Evolutionary conservation across 2,329 filamentous ascomycete species (phyloP), one percentile per base, ranked within the genome.

Genomic region (Fusarium vanettenii): DNA sequence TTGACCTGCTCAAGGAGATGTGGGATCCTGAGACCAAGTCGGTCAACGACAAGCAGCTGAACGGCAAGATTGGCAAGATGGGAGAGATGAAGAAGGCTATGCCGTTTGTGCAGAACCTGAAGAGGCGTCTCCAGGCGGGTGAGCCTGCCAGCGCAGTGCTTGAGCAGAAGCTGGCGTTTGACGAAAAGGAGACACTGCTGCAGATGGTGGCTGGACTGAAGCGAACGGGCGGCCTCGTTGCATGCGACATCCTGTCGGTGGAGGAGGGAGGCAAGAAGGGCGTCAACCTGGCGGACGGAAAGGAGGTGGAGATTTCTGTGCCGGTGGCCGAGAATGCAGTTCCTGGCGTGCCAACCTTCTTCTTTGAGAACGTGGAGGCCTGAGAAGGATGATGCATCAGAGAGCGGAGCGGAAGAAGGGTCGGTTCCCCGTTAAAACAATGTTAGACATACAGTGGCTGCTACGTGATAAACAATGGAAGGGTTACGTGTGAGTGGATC

Each of bases 41-140:
- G 11, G 85, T 93, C 74, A 92, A 97, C 80, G 94, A 97, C 82
- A 97, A 97, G 87, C 91, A 90, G 66, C 87, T 98, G 56, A 94
- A 92, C 79, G 92, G 91, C 76, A 90, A 92, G 80, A 92, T 98
- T 67, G 91, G 91, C 77, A 97, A 97, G 87, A 88, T 95, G 80
- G 92, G 91, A 50, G 94, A 97, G 85, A 95, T 95, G 89, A 99
- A 98, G 91, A 97, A 97, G 86, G 96, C 95, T 3, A 98, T 98
- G 96, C 97, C 97, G 0, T 98, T 98, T 80, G 92, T 98, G 60
- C 95, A 98, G 85, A 85, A 83, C 8, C 87, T 98, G 70, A 98
- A 98, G 92, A 94, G 90, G 83, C 91, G 94, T 62, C 89, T 99
- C 66, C 88, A 95, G 67, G 87, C 88, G 60, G 93, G 94, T 71